Percentiles rank a stretch among this genome's conserved stretches.
Evolutionary conservation across 2,329 filamentous ascomycete genomes (phyloP).

Genomic region (Fusarium veterinarium): DNA sequence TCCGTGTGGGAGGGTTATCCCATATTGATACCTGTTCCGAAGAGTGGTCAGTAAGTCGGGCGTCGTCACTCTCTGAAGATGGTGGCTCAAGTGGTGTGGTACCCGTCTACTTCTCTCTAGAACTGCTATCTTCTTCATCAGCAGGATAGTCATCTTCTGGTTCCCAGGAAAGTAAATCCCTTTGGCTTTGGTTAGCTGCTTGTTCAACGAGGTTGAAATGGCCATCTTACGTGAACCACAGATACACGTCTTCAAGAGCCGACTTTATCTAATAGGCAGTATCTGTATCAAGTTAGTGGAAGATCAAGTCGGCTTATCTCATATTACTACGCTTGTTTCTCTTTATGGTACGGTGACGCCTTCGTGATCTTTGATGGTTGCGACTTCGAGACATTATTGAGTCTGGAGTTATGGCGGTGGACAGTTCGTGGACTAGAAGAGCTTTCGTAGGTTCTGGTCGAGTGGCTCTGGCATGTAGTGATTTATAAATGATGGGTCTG

Average conservation of each 20-base stretch:
- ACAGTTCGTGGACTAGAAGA: neutral
- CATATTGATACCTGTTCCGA: neutral
- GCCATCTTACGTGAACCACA: neutral
- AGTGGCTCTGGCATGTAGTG: neutral
- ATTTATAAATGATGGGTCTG: neutral
- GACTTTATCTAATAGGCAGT: neutral
- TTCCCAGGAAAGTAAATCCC: neutral
- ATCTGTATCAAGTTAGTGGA: neutral
- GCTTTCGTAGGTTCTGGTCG: neutral
- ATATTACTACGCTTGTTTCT: neutral
- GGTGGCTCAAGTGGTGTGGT: neutral
- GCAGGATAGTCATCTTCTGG: accelerated
- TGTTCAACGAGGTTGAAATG: no score
- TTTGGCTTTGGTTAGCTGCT: neutral
- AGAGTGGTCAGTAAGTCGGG: neutral
- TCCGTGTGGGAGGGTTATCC: neutral
- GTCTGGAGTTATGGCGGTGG: neutral
- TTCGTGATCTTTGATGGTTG: neutral
- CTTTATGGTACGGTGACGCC: accelerated
- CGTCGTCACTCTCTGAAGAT: no score
- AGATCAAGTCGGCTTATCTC: neutral
- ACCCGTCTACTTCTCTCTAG: no score
- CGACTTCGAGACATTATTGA: neutral
- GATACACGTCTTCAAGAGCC: neutral
- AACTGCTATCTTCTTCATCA: neutral